Evolutionary conservation across 306 rosid genomes (phyloP).

Genomic region (Vicia sativa): DNA sequence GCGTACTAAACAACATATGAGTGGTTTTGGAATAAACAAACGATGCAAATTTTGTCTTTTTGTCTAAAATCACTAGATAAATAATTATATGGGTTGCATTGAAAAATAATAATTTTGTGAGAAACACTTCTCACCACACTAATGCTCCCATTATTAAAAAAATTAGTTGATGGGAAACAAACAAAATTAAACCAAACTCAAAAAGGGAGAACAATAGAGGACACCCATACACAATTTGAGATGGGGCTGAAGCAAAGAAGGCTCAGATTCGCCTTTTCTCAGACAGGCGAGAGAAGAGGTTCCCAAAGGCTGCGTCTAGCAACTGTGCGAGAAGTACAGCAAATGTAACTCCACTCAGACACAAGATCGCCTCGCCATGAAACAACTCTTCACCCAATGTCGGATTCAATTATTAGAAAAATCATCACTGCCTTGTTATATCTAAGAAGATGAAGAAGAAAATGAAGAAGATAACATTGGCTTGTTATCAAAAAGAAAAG

Average conservation of each 20-base stretch:
- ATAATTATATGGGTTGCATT: not conserved
- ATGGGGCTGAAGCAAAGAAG: constrained; percentile 2
- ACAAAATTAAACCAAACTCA: not conserved
- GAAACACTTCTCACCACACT: not conserved
- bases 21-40: no score
- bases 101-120: not conserved
- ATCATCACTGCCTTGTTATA: constrained; percentile 40
- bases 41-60: no score
- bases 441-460: not conserved
- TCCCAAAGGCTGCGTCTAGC: constrained; percentile 20
- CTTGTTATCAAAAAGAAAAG: not conserved
- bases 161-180: not conserved
- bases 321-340: constrained; percentile 9
- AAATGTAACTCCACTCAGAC: constrained; percentile 3
- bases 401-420: constrained; percentile 19
- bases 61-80: not conserved
- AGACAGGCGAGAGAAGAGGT: not conserved
- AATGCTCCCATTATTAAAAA: not conserved
- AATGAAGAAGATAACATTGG: not conserved
- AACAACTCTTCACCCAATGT: constrained; percentile 28
- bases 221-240: not conserved
- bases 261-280: constrained; percentile 47
- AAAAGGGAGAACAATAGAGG: no score
- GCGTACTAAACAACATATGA: no score
- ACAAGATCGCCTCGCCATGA: constrained; percentile 30